These are phyloP conservation scores for Amaranthus cruentus DNA, from an alignment of 148 eudicot species.

Conservation along the genomic window DNA sequence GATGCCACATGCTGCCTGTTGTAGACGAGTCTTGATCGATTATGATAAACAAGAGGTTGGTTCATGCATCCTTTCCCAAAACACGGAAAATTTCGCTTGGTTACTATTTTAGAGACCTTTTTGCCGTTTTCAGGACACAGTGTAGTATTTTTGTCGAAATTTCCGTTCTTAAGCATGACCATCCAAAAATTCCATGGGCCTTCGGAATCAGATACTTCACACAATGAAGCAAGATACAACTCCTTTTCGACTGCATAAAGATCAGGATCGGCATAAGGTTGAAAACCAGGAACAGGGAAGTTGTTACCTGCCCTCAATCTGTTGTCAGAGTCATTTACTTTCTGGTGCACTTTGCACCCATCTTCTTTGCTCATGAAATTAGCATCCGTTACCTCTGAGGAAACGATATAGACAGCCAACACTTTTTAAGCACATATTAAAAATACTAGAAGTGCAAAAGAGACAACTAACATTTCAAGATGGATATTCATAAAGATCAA, in stretches of 20 bases:
- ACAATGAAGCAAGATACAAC: conserved; percentile 28
- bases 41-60: conserved; percentile 33
- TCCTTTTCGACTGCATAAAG: conserved; percentile 36
- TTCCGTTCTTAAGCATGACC: conserved; percentile 39
- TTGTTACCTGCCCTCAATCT: conserved; percentile 27
- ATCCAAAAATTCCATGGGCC: conserved; percentile 37
- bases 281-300: conserved; percentile 27
- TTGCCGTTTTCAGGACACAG: conserved; percentile 35
- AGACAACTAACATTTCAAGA: background rate
- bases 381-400: conserved; percentile 12
- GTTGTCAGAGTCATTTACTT: conserved; percentile 28
- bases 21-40: conserved; percentile 13
- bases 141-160: conserved; percentile 31
- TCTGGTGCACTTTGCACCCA: conserved; percentile 28
- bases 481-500: no score
- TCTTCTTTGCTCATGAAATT: background rate
- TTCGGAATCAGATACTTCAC: conserved; percentile 20
- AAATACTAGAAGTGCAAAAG: background rate
- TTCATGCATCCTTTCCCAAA: conserved; percentile 42
- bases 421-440: background rate
- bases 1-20: conserved; percentile 2
- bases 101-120: conserved; percentile 23
- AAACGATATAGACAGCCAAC: background rate
- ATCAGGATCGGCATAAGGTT: conserved; percentile 25
- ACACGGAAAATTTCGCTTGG: conserved; percentile 29